Percentiles rank a stretch among this genome's conserved stretches.
Evolutionary conservation across 2,329 filamentous ascomycete species (phyloP).

Genomic region (Paecilomyces dactylethromorphus): DNA sequence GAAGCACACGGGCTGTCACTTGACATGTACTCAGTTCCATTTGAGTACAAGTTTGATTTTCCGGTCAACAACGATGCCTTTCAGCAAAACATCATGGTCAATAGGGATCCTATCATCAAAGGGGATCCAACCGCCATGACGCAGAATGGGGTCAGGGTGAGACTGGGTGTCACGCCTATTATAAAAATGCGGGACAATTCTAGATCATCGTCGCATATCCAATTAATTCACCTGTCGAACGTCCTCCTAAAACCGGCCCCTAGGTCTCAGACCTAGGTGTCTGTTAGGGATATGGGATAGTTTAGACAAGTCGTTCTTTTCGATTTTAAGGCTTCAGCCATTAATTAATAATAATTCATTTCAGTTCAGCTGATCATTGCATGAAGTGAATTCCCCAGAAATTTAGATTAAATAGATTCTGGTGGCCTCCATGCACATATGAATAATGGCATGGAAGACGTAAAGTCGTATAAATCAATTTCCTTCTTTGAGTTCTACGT

Average conservation of each 20-base stretch:
- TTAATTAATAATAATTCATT: no score
- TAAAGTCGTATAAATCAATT: no score
- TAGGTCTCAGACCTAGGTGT: neutral
- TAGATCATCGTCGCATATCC: conserved; percentile 3
- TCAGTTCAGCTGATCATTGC: no score
- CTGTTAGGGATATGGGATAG: neutral
- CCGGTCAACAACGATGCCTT: conserved; percentile 15
- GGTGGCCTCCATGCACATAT: no score
- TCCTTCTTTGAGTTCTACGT: no score
- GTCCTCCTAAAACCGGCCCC: conserved; percentile 12
- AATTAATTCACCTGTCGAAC: conserved; percentile 10
- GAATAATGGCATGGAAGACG: no score
- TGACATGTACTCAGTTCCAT: conserved; percentile 18
- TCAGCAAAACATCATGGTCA: conserved; percentile 19
- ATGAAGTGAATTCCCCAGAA: no score
- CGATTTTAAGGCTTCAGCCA: no score
- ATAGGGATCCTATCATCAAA: conserved; percentile 11
- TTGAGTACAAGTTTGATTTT: conserved; percentile 20
- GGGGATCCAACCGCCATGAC: conserved; percentile 9
- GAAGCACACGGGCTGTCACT: conserved; percentile 21
- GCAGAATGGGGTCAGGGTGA: conserved; percentile 9
- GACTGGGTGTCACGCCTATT: conserved; percentile 16
- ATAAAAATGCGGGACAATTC: conserved; percentile 14
- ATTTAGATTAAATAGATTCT: no score
- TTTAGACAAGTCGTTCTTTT: no score